Evolutionary conservation across 805 yeast genomes (phyloP).

Genomic region (Ogataea trehaloabstinens): DNA sequence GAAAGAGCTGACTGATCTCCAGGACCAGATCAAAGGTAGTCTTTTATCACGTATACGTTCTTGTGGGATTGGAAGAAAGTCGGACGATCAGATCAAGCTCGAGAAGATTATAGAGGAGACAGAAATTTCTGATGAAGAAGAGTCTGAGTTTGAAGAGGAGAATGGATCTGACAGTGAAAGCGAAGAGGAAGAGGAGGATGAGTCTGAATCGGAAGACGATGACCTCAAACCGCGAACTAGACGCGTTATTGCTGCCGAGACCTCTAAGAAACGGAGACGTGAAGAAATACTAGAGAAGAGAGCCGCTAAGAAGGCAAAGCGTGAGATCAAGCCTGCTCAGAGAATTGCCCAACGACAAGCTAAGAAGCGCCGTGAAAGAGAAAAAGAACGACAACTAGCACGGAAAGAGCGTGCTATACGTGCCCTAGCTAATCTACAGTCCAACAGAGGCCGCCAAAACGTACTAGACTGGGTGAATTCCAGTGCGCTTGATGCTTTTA

Average conservation of each 20-base stretch:
- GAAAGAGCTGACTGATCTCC: slow-evolving; percentile 55
- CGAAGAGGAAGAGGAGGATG: slow-evolving; percentile 12
- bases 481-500: slow-evolving; percentile 50
- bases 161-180: slow-evolving; percentile 20
- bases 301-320: slow-evolving; percentile 31
- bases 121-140: slow-evolving; percentile 36
- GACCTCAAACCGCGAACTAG: slow-evolving; percentile 33
- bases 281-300: slow-evolving; percentile 28
- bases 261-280: slow-evolving; percentile 26
- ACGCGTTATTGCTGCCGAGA: slow-evolving; percentile 31
- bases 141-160: too few species aligned
- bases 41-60: slow-evolving; percentile 59
- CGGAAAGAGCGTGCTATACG: slow-evolving; percentile 24
- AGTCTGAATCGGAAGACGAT: slow-evolving; percentile 17
- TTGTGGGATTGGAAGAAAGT: slow-evolving; percentile 41
- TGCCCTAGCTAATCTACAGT: slow-evolving; percentile 32
- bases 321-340: slow-evolving; percentile 32
- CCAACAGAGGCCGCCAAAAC: slow-evolving; percentile 42
- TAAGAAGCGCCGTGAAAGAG: slow-evolving; percentile 31
- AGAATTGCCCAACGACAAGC: slow-evolving; percentile 37
- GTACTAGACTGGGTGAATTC: slow-evolving; percentile 64
- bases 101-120: slow-evolving; percentile 38
- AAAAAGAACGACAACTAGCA: slow-evolving; percentile 32
- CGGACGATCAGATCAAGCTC: slow-evolving; percentile 43
- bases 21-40: slow-evolving; percentile 52